Base-by-base conservation (phyloP, 2,329 filamentous ascomycete genomes). In the Fusarium sp. region DNA sequence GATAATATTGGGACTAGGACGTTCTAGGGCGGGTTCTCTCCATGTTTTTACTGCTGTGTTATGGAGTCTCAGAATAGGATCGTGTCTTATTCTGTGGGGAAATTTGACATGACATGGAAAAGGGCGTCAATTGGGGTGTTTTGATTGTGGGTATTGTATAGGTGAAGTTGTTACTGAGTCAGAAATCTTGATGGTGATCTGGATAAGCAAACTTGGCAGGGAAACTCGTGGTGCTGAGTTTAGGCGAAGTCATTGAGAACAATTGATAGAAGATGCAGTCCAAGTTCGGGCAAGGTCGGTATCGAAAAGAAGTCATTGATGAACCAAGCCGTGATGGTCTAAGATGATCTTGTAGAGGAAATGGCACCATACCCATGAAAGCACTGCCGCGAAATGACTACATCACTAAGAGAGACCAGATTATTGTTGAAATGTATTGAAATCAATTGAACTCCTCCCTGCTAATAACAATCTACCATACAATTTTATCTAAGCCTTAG, bases 11-110 rank as follows among this genome's bases (percentile, higher is more conserved):
- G 28, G 18, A 32, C 60, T 56, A 69, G 5, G 13, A 13, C 34
- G 37, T 59, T 64, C 43, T 68, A 55, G 59, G 13, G 28, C 13
- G 27, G 46, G 28, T 49, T 55, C 68, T 69, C 66, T 49, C 62
- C 51, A 43, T 45, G 48, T 41, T 43, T 43, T 60, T 50, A 21
- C 37, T 42, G 37, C 20, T 43, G 40, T 34, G 48, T 54, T 28
- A 62, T 46, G 45, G 23, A 21, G 43, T 30, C 23, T 10, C 13
- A n/a, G 32, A 21, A 18, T 14, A 11, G 2, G 21, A 64, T 50
- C 45, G 60, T 50, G 45, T 34, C 30, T 20, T n/a, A 25, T 63
- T 21, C 32, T 51, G 49, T 64, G 41, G 30, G n/a, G 7, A 3
- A 49, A 50, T 11, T 6, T 51, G 49, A 42, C 49, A 51, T 51